Evolutionary conservation across 768 basidiomycete genomes (phyloP), one percentile per base, ranked within the genome.

Genomic region (Hericium alpestre): DNA sequence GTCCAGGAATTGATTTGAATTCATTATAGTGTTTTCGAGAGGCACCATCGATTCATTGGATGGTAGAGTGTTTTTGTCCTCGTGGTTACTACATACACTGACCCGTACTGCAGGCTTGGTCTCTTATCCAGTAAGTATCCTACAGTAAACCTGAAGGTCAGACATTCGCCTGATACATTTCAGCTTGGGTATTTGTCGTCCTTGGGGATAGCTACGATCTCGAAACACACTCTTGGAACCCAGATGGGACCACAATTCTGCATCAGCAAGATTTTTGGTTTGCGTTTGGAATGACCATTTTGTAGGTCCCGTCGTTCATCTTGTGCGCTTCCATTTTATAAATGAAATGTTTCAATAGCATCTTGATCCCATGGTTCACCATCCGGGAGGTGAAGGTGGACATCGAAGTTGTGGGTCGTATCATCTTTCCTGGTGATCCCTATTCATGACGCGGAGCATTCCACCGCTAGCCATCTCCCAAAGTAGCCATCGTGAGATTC

Each of bases 231-330:
- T 69, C 74, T 41, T 90, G 85, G 83, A 75, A 81, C 61, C 70
- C 74, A 43, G 76, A 71, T 56, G 82, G 82, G 51, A 69, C 69
- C 27, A 72, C 78, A 53, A 69, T 90, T 54, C 68, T 86, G 58
- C 75, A 73, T 38, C 83, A 84, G 60, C 88, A 90, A 68, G 81
- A 87, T 58, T 85, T 89, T 69, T 90, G 87, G 87, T 87, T 80
- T 66, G 80, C 76, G 16, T 70, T 85, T 64, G 78, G 81, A 53
- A 88, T 88, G 84, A 87, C 85, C 12, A 65, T 81, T 54, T 81
- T 87, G 87, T 87, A 63, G 65, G 83, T 69, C 37, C 2, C 23
- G 25, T 51, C 25, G 7, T 12, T 16, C 13, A 37, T 22, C 6
- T 25, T 20, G 18, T 9, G 22, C 15, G 22, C 2, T 16, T 22